Percentiles rank a stretch among this genome's conserved stretches.
Evolutionary conservation across 1,139 yeast genomes (phyloP).

Genomic region (Yarrowia galli): DNA sequence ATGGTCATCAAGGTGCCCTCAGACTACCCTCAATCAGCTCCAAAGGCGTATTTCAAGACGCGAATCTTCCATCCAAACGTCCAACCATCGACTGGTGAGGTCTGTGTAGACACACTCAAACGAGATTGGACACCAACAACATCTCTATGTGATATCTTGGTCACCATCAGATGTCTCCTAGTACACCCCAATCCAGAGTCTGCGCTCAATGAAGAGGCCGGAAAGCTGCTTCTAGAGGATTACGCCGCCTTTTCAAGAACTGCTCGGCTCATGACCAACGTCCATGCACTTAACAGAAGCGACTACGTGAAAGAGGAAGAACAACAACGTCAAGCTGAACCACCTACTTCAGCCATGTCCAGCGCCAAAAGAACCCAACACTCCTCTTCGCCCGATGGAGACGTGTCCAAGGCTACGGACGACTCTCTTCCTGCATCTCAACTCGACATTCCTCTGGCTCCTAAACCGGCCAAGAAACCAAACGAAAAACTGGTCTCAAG

Average conservation of each 20-base stretch:
- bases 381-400: constrained; percentile 11
- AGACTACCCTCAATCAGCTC: constrained; percentile 71
- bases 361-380: constrained; percentile 8
- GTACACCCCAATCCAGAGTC: constrained; percentile 52
- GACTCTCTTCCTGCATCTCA: neutral
- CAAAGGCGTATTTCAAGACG: constrained; percentile 59
- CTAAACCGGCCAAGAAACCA: constrained; percentile 10
- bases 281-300: constrained; percentile 46
- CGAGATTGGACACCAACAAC: constrained; percentile 68
- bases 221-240: constrained; percentile 49
- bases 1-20: constrained; percentile 58
- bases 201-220: constrained; percentile 51
- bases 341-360: neutral
- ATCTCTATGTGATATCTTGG: constrained; percentile 47
- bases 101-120: constrained; percentile 79
- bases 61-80: constrained; percentile 80
- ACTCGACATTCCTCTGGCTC: constrained; percentile 4
- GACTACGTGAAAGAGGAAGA: constrained; percentile 37
- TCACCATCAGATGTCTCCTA: constrained; percentile 49
- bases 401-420: neutral
- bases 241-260: constrained; percentile 47
- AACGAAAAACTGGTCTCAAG: constrained; percentile 20
- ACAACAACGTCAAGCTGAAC: neutral
- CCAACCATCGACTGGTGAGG: constrained; percentile 71
- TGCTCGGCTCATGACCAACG: constrained; percentile 49